Percentiles rank a stretch among this genome's conserved stretches.
These are phyloP conservation scores for Fraxinus xanthoxyloides DNA, from an alignment of 305 asterid genomes.

Conservation along the genomic window DNA sequence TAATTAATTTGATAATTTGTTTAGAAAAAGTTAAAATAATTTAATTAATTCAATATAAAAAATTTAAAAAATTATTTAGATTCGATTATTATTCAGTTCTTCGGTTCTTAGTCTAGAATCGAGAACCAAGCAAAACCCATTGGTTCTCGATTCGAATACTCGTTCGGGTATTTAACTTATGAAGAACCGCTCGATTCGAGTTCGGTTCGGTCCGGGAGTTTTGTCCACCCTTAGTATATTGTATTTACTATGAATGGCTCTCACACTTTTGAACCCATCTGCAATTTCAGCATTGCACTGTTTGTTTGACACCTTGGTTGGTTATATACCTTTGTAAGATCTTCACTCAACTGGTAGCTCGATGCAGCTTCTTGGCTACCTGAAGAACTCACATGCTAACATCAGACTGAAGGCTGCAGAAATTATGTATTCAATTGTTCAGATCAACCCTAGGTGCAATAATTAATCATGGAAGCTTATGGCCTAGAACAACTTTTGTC, in stretches of 20 bases:
- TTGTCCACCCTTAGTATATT: too few species aligned
- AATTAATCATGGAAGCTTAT: constrained; percentile 80
- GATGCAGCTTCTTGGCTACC: constrained; percentile 66
- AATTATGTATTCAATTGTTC: constrained; percentile 82
- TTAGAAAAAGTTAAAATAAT: too few species aligned
- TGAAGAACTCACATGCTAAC: constrained; percentile 67
- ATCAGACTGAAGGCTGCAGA: constrained; percentile 92
- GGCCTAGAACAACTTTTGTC: constrained; percentile 72
- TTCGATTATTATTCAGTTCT: too few species aligned
- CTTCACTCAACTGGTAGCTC: constrained; percentile 88
- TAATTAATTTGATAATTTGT: too few species aligned
- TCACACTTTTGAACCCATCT: background rate
- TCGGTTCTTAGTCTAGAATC: too few species aligned
- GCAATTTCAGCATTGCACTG: background rate
- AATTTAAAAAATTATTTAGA: too few species aligned
- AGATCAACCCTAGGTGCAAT: constrained; percentile 91
- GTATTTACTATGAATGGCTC: background rate
- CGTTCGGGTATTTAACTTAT: too few species aligned
- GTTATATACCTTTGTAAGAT: constrained; percentile 37
- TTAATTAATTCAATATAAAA: too few species aligned
- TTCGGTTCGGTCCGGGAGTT: too few species aligned
- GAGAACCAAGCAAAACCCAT: too few species aligned
- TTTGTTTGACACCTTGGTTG: constrained; percentile 2
- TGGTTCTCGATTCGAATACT: too few species aligned
- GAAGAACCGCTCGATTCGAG: too few species aligned